phyloP scores from a whole-genome alignment of 148 eudicot species.

The Mesembryanthemum crystallinum region DNA sequence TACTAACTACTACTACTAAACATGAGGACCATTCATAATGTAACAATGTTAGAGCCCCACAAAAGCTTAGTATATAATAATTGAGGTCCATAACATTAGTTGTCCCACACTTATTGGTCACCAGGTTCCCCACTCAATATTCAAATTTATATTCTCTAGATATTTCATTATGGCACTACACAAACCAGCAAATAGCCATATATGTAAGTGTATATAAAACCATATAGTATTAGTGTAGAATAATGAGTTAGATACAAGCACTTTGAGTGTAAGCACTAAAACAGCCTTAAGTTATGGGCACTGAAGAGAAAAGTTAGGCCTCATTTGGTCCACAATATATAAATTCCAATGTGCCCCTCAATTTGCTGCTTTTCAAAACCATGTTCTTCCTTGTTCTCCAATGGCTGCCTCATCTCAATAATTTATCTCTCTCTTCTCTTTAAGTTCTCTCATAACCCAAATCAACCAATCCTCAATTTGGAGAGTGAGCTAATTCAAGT shows the following conservation, averaged over 20 bases:
- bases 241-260: too few relatives aligned
- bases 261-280: too few relatives aligned
- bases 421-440: background rate
- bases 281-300: too few relatives aligned
- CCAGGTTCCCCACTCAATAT: background rate
- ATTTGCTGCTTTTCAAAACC: background rate
- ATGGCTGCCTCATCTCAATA: background rate
- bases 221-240: too few relatives aligned
- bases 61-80: background rate
- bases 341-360: background rate
- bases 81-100: background rate
- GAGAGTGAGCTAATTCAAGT: background rate
- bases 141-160: background rate
- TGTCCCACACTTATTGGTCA: slow-evolving; percentile 17
- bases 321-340: background rate
- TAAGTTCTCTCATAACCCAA: background rate
- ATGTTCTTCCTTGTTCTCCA: background rate
- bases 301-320: too few relatives aligned
- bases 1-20: too few relatives aligned
- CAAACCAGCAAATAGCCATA: too few relatives aligned
- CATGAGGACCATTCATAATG: background rate
- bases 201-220: too few relatives aligned
- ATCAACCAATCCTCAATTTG: slow-evolving; percentile 2
- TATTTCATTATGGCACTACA: slow-evolving; percentile 8
- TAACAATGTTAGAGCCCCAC: slow-evolving; percentile 11